These are phyloP conservation scores for Entomophthora muscae DNA, from an alignment of 371 early-diverging fungal species.

Conservation along the genomic window DNA sequence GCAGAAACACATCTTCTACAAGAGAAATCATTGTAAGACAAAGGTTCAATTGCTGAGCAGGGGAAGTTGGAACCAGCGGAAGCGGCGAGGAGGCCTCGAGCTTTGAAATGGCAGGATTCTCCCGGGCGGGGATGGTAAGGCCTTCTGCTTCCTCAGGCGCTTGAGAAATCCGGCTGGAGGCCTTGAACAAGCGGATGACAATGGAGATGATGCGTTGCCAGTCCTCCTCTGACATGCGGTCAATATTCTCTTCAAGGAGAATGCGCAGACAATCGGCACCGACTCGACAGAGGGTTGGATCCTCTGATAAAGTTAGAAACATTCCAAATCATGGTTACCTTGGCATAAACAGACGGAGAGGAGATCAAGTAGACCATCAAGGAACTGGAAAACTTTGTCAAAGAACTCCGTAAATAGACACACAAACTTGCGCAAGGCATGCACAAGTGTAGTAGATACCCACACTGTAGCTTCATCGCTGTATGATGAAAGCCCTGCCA, in stretches of 20 bases:
- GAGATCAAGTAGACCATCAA: constrained; percentile 60
- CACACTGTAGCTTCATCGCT: constrained; percentile 29
- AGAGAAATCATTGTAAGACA: constrained; percentile 61
- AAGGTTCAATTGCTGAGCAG: constrained; percentile 34
- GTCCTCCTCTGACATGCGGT: constrained; percentile 36
- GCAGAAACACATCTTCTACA: constrained; percentile 41
- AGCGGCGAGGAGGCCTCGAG: constrained; percentile 42
- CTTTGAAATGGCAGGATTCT: background rate
- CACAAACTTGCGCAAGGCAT: constrained; percentile 73
- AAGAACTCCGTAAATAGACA: constrained; percentile 67
- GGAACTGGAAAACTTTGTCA: constrained; percentile 37
- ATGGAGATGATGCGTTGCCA: constrained; percentile 55
- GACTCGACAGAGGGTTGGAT: constrained; percentile 73
- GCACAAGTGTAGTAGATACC: constrained; percentile 46
- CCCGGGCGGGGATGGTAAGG: background rate
- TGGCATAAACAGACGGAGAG: constrained; percentile 68
- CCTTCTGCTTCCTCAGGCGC: constrained; percentile 17
- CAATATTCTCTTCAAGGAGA: constrained; percentile 57
- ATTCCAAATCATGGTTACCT: constrained; percentile 20
- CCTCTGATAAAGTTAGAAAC: constrained; percentile 23
- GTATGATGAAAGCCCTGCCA: background rate
- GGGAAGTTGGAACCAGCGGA: constrained; percentile 23
- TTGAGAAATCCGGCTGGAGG: background rate
- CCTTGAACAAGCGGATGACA: constrained; percentile 44
- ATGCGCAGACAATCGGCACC: constrained; percentile 82